Percentiles rank a stretch among this genome's conserved stretches.
Conservation (phyloP, 495 filamentous ascomycete genomes). For the Penicillium manginii region DNA sequence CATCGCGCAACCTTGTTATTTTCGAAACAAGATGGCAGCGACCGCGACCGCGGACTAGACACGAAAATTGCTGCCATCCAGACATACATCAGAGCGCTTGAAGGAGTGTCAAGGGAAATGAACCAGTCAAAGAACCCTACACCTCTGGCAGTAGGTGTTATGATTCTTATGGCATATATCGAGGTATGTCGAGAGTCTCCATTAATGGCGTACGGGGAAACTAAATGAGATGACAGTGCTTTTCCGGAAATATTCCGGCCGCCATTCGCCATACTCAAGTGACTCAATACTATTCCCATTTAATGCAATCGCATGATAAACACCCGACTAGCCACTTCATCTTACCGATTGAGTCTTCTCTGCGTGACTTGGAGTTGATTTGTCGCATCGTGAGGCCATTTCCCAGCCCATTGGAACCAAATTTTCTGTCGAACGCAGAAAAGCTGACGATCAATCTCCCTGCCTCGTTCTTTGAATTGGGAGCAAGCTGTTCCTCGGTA, state of each 20-base stretch:
- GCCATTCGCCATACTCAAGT: slow-evolving; percentile 13
- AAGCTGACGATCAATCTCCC: neutral
- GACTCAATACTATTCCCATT: slow-evolving; percentile 8
- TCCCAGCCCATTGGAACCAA: slow-evolving; percentile 3
- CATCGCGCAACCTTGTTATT: slow-evolving; percentile 14
- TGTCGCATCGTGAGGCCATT: slow-evolving; percentile 8
- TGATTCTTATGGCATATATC: slow-evolving; percentile 16
- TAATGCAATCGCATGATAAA: slow-evolving; percentile 1
- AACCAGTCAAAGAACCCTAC: neutral
- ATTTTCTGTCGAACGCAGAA: neutral
- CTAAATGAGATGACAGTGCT: slow-evolving; percentile 3
- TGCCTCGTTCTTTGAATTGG: neutral
- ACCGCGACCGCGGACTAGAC: slow-evolving; percentile 10
- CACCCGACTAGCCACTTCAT: neutral
- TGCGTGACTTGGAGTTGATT: slow-evolving; percentile 13
- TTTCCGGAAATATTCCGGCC: slow-evolving; percentile 15
- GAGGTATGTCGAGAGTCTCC: slow-evolving; percentile 7
- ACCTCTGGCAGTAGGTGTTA: slow-evolving; percentile 10
- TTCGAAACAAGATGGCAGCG: slow-evolving; percentile 5
- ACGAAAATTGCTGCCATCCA: slow-evolving; percentile 15
- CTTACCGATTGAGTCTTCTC: slow-evolving; percentile 7
- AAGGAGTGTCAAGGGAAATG: slow-evolving; percentile 10
- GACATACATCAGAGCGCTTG: slow-evolving; percentile 7
- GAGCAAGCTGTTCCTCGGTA: neutral
- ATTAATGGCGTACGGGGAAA: neutral